These are phyloP conservation scores for Cucurbita maxima DNA, from an alignment of 306 rosid species.

Conservation along the genomic window DNA sequence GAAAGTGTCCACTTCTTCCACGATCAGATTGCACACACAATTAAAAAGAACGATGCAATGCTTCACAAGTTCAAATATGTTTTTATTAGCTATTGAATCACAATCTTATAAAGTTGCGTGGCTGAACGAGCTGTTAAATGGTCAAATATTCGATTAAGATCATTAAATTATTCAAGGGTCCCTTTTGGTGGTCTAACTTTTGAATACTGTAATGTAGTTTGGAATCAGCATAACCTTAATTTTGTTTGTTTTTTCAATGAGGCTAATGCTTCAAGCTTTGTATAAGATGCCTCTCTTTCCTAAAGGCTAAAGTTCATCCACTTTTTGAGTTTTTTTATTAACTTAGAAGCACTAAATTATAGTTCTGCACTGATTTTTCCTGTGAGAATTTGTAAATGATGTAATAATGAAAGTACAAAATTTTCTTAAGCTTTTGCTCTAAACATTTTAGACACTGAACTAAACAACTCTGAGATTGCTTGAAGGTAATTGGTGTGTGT, in stretches of 20 bases:
- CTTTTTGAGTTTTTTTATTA: not conserved
- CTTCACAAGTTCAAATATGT: not conserved
- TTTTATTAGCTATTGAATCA: not conserved
- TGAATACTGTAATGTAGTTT: not conserved
- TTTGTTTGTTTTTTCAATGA: not conserved
- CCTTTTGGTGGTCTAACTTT: not conserved
- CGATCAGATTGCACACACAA: not conserved
- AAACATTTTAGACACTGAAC: not conserved
- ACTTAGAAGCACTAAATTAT: not conserved
- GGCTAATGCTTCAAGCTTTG: not conserved
- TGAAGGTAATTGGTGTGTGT: not conserved
- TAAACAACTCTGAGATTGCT: not conserved
- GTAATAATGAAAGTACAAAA: not conserved
- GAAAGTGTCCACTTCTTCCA: not conserved
- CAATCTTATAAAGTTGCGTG: not conserved
- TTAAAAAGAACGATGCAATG: not conserved
- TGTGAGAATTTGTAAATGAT: not conserved
- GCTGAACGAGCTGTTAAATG: not conserved
- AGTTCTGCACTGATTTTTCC: not conserved
- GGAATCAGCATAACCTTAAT: not conserved
- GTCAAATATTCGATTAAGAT: not conserved
- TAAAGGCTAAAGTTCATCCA: not conserved
- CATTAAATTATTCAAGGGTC: not conserved
- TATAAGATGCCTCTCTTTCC: conserved; percentile 3
- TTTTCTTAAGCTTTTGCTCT: not conserved